phyloP scores from a whole-genome alignment of 2,329 filamentous ascomycete species.

The Plenodomus tracheiphilus region DNA sequence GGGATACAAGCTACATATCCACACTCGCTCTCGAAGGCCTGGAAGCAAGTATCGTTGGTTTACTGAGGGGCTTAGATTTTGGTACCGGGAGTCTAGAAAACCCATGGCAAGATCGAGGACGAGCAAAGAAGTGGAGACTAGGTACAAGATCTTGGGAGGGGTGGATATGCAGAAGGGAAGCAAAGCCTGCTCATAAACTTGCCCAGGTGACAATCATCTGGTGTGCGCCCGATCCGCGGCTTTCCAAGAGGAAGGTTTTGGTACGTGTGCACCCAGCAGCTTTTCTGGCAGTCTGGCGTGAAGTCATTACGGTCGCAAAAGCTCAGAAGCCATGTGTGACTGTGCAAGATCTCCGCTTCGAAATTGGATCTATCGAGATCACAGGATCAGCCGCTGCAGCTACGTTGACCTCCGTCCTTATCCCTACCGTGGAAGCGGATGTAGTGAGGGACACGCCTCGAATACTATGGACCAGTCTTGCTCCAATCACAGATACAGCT shows the following conservation, averaged over 20 bases:
- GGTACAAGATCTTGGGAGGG: conserved; percentile 62
- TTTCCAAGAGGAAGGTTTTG: conserved; percentile 59
- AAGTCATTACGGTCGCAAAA: conserved; percentile 61
- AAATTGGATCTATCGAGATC: conserved; percentile 73
- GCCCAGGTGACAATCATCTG: conserved; percentile 76
- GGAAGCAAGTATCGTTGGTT: conserved; percentile 63
- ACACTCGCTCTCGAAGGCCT: conserved; percentile 78
- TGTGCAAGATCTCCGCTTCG: conserved; percentile 70
- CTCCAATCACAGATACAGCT: conserved; percentile 52
- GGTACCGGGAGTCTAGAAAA: conserved; percentile 60
- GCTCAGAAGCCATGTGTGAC: conserved; percentile 64
- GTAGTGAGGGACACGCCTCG: conserved; percentile 37
- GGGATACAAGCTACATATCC: conserved; percentile 94
- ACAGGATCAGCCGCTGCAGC: conserved; percentile 78
- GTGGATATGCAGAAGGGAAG: conserved; percentile 62
- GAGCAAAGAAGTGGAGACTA: conserved; percentile 70
- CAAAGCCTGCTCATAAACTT: conserved; percentile 58
- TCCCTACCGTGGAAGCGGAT: conserved; percentile 44
- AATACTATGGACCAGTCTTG: conserved; percentile 34
- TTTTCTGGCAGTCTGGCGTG: conserved; percentile 69
- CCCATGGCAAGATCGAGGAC: conserved; percentile 57
- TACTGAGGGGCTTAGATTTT: conserved; percentile 63
- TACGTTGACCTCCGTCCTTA: conserved; percentile 70
- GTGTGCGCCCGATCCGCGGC: conserved; percentile 52
- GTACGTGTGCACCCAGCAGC: conserved; percentile 82